Base-by-base conservation (phyloP, 768 basidiomycete species). In the Russula earlei region DNA sequence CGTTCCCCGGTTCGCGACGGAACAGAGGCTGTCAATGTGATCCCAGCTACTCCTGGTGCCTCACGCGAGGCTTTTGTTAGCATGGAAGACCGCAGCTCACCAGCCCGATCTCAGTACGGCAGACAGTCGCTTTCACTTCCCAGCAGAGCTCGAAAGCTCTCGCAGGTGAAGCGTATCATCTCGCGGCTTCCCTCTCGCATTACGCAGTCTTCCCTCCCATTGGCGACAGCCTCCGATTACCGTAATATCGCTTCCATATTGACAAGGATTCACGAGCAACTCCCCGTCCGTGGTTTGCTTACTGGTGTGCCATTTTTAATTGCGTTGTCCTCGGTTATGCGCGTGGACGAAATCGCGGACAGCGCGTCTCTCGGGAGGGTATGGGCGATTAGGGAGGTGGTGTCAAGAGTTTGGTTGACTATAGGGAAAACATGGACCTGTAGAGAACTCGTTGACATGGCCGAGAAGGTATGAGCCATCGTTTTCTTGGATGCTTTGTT, bases 231-330 rank as follows among this genome's bases (percentile, higher is more conserved):
- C 15, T 81, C 82, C 36, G 93, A 95, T 63, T 91, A 89, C 66
- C 75, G 80, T 9, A 80, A 83, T 64, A 78, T 91, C 31, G 71
- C 86, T 40, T 75, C 79, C 42, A 76, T 92, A 29, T 75, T 95
- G 36, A 75, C 73, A 5, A 77, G 79, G 3, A 74, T 89, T 25
- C 84, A 91, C 48, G 74, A 84, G 59, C 76, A 84, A 48, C 68
- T 89, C n/a, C 91, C 93, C 1, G 70, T 85, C 25, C 80, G 85
- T 40, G 86, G 83, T 2, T 63, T 95, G 38, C 70, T 92, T 17
- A 81, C 83, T 2, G 88, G 91, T 20, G 70, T 90, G 33, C 92
- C 93, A 5, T 92, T 96, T 89, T 69, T 96, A 25, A 66, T 90
- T n/a, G 83, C 87, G 1, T 68, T 95, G 48, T 80, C 88, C 53